Evolutionary conservation across 768 basidiomycete genomes (phyloP), one percentile per base, ranked within the genome.

Genomic region (Kwoniella mangroviensis): DNA sequence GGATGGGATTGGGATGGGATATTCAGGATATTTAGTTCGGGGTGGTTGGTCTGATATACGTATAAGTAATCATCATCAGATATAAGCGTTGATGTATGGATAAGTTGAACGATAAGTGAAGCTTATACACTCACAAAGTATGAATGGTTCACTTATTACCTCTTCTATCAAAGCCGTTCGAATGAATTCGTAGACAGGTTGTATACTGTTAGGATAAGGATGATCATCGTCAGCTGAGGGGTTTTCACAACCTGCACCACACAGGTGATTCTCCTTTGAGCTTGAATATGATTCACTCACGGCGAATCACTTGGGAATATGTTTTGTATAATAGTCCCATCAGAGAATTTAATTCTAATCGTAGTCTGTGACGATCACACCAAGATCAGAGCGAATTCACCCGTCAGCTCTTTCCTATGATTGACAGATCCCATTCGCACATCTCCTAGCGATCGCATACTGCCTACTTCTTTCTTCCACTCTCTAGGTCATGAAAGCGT

Each of bases 321-420:
- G 24, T 71, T 75, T 55, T 83, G 80, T 3, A 83, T 78, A 57
- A 78, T 75, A 12, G 82, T 83, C n/a, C 79, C 76, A 70, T 83
- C 81, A 4, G 79, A 78, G 66, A 83, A 83, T 62, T 77, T 75
- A 5, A 83, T 71, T 21, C 82, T 62, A 13, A 83, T 80, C 5
- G 78, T 80, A 0, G 82, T 83, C 81, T 77, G 63, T 21, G 17
- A 34, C 5, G n/a, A 0, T 43, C 3, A 54, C 11, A 22, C 42
- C 41, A 28, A 40, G 54, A 19, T 42, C 34, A 24, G 21, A 49
- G n/a, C n/a, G n/a, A n/a, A n/a, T n/a, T 21, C 13, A 21, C 17
- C 19, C 4, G 34, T 59, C 34, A 26, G n/a, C 22, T n/a, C n/a
- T n/a, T n/a, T n/a, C n/a, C n/a, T n/a, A n/a, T n/a, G n/a, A n/a